Base-by-base conservation (phyloP, 2,329 filamentous ascomycete species). In the Trichoderma polysporum region DNA sequence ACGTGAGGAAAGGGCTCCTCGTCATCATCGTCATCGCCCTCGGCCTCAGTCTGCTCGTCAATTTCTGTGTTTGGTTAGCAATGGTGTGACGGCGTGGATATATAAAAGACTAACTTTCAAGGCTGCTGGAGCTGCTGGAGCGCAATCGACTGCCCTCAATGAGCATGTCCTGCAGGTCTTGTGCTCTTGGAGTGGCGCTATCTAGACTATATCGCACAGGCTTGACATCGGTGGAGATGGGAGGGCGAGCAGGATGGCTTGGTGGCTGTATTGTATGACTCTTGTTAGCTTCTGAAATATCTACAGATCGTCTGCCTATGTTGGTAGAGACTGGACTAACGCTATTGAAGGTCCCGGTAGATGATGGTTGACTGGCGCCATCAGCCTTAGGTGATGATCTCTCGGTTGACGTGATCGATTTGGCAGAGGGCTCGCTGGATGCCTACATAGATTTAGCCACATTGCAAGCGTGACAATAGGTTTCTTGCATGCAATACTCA, bases 111-210 rank as follows among this genome's bases (percentile, higher is more conserved):
- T 73, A 79, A 95, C 92, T 89, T 81, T 94, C 91, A 65, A 97
- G 86, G 75, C 90, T 94, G 72, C 86, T 90, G n/a, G 86, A 84
- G 69, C 88, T 90, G 74, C 88, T 90, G 6, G 89, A 89, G 25
- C 90, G 87, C 65, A 85, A 75, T 72, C 82, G 85, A 69, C 78
- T 84, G 69, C 78, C 82, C 12, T 88, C 85, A 27, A 76, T 79
- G 31, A 87, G 86, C 70, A 92, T 86, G 68, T 96, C 92, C 72
- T 93, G 87, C 62, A 92, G 81, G 64, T 92, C 94, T 75, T 97
- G 92, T 2, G 93, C 93, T 71, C 89, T 88, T 9, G 94, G 94
- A 1, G 94, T 97, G 52, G 89, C 86, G 71, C 85, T 85, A 64
- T 92, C 90, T 35, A 88, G 75, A 73, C 87, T 90, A 75, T 90